Conservation (phyloP, 2,329 filamentous ascomycete genomes). For the Eutypa lata region DNA sequence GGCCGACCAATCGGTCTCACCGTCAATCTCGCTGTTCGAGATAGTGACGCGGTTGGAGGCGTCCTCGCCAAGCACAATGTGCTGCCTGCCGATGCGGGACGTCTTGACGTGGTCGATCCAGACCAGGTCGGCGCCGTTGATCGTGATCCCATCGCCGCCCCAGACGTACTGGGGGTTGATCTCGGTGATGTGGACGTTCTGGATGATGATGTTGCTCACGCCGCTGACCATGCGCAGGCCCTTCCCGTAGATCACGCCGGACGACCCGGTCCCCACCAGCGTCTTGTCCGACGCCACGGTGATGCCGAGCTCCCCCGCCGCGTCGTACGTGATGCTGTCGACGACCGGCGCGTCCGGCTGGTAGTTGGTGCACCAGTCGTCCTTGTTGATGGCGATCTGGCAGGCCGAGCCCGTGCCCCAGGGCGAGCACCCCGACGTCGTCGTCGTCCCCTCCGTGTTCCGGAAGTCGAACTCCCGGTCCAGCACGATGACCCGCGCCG, state of each 20-base stretch:
- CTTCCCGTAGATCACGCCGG: slow-evolving; percentile 55
- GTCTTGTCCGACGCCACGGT: slow-evolving; percentile 55
- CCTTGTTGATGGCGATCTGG: slow-evolving; percentile 58
- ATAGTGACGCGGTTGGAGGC: slow-evolving; percentile 37
- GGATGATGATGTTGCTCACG: slow-evolving; percentile 56
- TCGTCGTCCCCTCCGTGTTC: slow-evolving; percentile 49
- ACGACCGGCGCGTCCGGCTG: slow-evolving; percentile 47
- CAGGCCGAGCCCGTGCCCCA: slow-evolving; percentile 50
- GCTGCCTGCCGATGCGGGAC: slow-evolving; percentile 41
- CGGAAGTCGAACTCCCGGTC: slow-evolving; percentile 54
- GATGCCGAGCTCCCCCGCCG: slow-evolving; percentile 47
- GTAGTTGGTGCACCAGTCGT: slow-evolving; percentile 58
- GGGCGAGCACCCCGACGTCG: slow-evolving; percentile 53
- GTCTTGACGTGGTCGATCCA: slow-evolving; percentile 20
- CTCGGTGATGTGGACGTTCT: slow-evolving; percentile 52
- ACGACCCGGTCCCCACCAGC: slow-evolving; percentile 47
- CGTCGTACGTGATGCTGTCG: slow-evolving; percentile 42
- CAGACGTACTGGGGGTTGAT: slow-evolving; percentile 55
- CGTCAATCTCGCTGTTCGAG: slow-evolving; percentile 44
- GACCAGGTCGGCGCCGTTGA: slow-evolving; percentile 39
- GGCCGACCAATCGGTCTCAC: slow-evolving; percentile 35
- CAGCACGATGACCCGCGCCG: slow-evolving; percentile 54
- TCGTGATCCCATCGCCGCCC: slow-evolving; percentile 55
- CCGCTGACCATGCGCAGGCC: slow-evolving; percentile 46
- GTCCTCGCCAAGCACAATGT: slow-evolving; percentile 34